These are phyloP conservation scores for Xylariaceae sp. DNA, from an alignment of 2,329 filamentous ascomycete species.

Conservation along the genomic window DNA sequence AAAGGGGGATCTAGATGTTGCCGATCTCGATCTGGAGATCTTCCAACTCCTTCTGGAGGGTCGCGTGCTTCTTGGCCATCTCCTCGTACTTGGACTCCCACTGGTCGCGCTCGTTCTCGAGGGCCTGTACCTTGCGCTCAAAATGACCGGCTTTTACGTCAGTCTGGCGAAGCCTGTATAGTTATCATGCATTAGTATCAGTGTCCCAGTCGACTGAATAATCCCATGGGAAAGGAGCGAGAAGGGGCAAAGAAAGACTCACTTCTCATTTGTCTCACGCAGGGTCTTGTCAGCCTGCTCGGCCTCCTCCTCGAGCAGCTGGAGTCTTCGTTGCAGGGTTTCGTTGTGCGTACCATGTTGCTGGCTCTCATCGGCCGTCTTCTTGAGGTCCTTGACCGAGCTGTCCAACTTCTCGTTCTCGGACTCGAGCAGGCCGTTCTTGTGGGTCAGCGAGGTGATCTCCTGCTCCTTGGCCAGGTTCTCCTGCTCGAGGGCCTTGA, in stretches of 20 bases:
- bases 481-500: conserved; percentile 92
- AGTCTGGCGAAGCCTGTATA: conserved; percentile 85
- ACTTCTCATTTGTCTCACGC: conserved; percentile 98
- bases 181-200: conserved; percentile 1
- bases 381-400: conserved; percentile 82
- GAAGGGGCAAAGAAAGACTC: conserved; percentile 40
- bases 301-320: conserved; percentile 96
- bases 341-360: conserved; percentile 88
- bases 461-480: conserved; percentile 96
- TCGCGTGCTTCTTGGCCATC: conserved; percentile 91
- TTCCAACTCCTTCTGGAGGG: conserved; percentile 66
- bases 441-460: conserved; percentile 93
- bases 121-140: conserved; percentile 97
- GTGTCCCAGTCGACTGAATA: no score
- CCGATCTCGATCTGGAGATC: conserved; percentile 89
- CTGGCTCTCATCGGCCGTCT: conserved; percentile 75
- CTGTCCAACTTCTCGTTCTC: conserved; percentile 93
- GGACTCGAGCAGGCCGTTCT: conserved; percentile 83
- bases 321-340: conserved; percentile 83
- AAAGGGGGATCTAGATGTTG: conserved; percentile 67
- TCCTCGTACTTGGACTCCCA: conserved; percentile 99
- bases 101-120: conserved; percentile 86
- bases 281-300: conserved; percentile 95
- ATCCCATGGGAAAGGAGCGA: neutral
- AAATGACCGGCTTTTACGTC: conserved; percentile 99